Conservation (phyloP, 2,329 filamentous ascomycete genomes). For the Talaromyces sp. region DNA sequence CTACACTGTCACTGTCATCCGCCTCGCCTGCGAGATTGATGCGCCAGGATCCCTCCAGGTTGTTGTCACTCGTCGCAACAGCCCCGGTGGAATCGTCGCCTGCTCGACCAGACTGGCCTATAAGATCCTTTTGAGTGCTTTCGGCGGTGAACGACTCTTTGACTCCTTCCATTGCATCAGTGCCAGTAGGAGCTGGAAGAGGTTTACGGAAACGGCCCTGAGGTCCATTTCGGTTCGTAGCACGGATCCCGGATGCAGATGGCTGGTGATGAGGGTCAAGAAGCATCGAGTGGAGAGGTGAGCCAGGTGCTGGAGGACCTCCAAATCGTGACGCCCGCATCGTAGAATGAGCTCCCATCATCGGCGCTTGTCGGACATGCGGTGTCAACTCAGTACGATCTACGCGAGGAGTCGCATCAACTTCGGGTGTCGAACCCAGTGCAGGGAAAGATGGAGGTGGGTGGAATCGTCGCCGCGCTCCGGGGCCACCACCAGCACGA, state of each 20-base stretch:
- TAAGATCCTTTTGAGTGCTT: slow-evolving; percentile 8
- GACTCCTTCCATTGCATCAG: slow-evolving; percentile 27
- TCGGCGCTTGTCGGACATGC: slow-evolving; percentile 17
- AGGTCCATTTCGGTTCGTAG: slow-evolving; percentile 18
- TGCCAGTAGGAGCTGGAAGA: slow-evolving; percentile 15
- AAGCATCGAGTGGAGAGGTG: slow-evolving; percentile 40
- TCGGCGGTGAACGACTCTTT: slow-evolving; percentile 22
- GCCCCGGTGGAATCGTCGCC: slow-evolving; percentile 32
- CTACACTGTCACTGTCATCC: slow-evolving; percentile 38
- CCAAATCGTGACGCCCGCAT: slow-evolving; percentile 24
- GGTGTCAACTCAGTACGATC: slow-evolving; percentile 25
- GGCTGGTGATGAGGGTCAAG: slow-evolving; percentile 46
- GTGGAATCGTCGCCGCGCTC: slow-evolving; percentile 56
- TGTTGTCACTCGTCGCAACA: slow-evolving; percentile 48
- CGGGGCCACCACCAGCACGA: slow-evolving; percentile 56
- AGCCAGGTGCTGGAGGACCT: slow-evolving; percentile 23
- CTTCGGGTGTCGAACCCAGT: slow-evolving; percentile 56
- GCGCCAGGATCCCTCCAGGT: slow-evolving; percentile 53
- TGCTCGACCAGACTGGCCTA: slow-evolving; percentile 16
- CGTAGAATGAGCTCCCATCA: slow-evolving; percentile 20
- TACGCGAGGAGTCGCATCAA: slow-evolving; percentile 43
- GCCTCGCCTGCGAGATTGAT: slow-evolving; percentile 37
- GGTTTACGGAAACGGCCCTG: slow-evolving; percentile 29
- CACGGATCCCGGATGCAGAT: slow-evolving; percentile 33
- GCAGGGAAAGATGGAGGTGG: slow-evolving; percentile 72